Percentiles rank a stretch among this genome's conserved stretches.
Evolutionary conservation across 352 stramenopile species (phyloP).

Genomic region (Blastocystis sp.): DNA sequence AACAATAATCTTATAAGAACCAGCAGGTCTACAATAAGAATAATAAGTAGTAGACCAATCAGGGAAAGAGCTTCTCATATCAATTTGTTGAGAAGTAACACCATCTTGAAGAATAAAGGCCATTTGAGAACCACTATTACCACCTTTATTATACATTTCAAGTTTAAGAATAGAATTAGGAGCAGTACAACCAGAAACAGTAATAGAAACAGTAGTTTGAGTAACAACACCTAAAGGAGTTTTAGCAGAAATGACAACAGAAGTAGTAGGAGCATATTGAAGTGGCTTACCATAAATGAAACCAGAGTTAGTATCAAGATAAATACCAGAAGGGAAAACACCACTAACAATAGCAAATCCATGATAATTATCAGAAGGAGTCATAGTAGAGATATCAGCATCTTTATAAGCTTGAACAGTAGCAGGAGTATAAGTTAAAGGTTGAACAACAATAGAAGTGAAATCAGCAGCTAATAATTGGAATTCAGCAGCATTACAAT

Average conservation of each 20-base stretch:
- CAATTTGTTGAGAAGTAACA: too few species aligned
- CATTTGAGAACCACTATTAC: too few species aligned
- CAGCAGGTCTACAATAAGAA: too few species aligned
- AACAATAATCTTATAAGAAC: too few species aligned
- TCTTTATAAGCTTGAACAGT: conserved; percentile 3
- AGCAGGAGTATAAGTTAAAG: conserved; percentile 3
- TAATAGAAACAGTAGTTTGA: conserved; percentile 4
- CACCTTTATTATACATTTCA: neutral
- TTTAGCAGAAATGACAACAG: conserved; percentile 7
- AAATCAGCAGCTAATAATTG: conserved; percentile 11
- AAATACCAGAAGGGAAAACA: conserved; percentile 2
- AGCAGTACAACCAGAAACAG: neutral
- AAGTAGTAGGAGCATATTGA: neutral
- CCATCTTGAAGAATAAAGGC: too few species aligned
- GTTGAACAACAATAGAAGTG: neutral
- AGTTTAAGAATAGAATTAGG: conserved; percentile 4
- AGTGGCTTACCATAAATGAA: conserved; percentile 22
- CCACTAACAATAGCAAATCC: neutral
- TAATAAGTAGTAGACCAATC: too few species aligned
- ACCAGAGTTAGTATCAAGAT: conserved; percentile 7
- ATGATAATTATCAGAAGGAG: neutral
- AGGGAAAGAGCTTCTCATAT: too few species aligned
- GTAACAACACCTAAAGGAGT: neutral
- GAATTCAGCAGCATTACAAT: conserved; percentile 3
- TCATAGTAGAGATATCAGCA: conserved; percentile 6